These are phyloP conservation scores for Trametes elegans DNA, from an alignment of 768 basidiomycete species.

Conservation along the genomic window DNA sequence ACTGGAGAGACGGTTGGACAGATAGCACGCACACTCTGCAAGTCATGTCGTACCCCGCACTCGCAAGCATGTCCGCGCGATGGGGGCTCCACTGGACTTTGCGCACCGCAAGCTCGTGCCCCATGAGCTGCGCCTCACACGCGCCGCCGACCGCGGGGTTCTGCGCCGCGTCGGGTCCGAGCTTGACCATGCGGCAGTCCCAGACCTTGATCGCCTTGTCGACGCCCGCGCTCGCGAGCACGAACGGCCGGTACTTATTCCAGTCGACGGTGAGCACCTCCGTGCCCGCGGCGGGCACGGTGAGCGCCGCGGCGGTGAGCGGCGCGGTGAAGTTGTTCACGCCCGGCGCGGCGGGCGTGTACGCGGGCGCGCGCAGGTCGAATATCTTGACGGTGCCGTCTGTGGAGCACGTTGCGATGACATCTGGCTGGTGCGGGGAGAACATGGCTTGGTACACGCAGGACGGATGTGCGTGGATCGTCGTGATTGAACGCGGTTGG, in stretches of 20 bases:
- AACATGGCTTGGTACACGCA: slow-evolving; percentile 92
- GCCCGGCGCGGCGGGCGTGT: slow-evolving; percentile 44
- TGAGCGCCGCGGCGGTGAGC: slow-evolving; percentile 67
- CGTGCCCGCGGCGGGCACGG: slow-evolving; percentile 71
- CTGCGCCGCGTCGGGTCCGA: slow-evolving; percentile 40
- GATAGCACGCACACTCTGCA: slow-evolving; percentile 72
- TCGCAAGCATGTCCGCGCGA: slow-evolving; percentile 65
- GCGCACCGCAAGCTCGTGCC: slow-evolving; percentile 89
- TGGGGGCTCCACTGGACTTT: slow-evolving; percentile 91
- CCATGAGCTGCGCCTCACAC: slow-evolving; percentile 69
- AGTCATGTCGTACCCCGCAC: slow-evolving; percentile 92
- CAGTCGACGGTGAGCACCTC: slow-evolving; percentile 86
- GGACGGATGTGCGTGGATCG: slow-evolving; percentile 77
- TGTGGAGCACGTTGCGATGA: slow-evolving; percentile 80
- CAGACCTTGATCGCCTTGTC: slow-evolving; percentile 76
- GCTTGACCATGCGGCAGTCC: slow-evolving; percentile 84
- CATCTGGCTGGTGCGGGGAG: slow-evolving; percentile 86
- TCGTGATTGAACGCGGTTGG: slow-evolving; percentile 71
- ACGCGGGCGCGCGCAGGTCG: slow-evolving; percentile 68
- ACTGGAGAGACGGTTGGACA: neutral
- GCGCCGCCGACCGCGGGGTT: slow-evolving; percentile 59
- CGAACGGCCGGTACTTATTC: slow-evolving; percentile 87
- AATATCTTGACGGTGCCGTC: slow-evolving; percentile 86
- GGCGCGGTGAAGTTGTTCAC: slow-evolving; percentile 62
- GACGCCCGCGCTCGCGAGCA: slow-evolving; percentile 76